A percentile compares a stretch with the other conserved stretches of the same genome.
Evolutionary conservation across 2,329 filamentous ascomycete genomes (phyloP).

Genomic region (Trichoderma lentiforme): DNA sequence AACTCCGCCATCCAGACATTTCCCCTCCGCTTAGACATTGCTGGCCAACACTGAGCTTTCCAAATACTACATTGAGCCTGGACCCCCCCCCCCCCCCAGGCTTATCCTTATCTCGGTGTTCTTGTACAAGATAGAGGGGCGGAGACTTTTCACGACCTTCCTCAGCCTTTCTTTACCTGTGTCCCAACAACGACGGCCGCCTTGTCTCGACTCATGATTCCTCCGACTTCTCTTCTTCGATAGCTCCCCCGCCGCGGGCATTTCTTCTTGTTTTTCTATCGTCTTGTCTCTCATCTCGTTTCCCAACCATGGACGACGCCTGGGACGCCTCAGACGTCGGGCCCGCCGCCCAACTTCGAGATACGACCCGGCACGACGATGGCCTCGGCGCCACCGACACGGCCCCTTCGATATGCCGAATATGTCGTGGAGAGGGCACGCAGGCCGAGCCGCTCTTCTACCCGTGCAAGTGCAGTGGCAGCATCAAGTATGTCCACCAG

Average conservation of each 20-base stretch:
- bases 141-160: not conserved
- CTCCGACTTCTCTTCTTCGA: not conserved
- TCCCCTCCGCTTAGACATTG: not conserved
- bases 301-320: constrained; percentile 13
- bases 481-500: constrained; percentile 98
- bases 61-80: not conserved
- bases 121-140: not conserved
- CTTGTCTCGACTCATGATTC: constrained; percentile 21
- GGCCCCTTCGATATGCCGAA: constrained; percentile 80
- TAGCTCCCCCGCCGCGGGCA: constrained; percentile 15
- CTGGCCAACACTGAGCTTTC: not conserved
- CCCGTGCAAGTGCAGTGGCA: constrained; percentile 97
- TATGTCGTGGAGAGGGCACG: constrained; percentile 87
- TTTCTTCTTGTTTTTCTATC: not conserved
- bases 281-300: not conserved
- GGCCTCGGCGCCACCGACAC: constrained; percentile 25
- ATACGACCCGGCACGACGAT: not conserved
- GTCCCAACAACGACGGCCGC: not conserved
- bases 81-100: not conserved
- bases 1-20: not conserved
- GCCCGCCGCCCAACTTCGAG: constrained; percentile 20
- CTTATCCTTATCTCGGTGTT: not conserved
- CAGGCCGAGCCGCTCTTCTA: constrained; percentile 86
- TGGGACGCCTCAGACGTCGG: constrained; percentile 6
- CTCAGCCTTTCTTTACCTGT: not conserved